These are phyloP conservation scores for Tricholoma furcatifolium DNA, from an alignment of 768 basidiomycete genomes.

Conservation along the genomic window DNA sequence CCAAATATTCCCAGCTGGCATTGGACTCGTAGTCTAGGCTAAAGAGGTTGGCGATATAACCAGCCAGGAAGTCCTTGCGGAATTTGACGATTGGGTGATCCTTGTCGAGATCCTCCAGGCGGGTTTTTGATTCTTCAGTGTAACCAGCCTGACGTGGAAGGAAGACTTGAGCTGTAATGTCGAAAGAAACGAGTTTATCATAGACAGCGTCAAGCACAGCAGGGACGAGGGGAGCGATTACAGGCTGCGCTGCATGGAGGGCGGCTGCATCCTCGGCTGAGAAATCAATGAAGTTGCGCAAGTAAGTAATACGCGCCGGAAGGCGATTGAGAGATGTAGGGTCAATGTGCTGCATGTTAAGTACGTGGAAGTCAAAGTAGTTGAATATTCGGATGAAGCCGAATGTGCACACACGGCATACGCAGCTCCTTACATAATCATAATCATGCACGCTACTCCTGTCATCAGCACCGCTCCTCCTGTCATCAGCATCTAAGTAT, in stretches of 20 bases:
- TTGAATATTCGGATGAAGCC: no score
- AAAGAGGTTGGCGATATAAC: slow-evolving; percentile 35
- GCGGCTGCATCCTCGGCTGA: slow-evolving; percentile 38
- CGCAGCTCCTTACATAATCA: no score
- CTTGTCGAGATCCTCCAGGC: slow-evolving; percentile 36
- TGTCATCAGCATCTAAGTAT: no score
- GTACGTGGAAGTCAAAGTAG: no score
- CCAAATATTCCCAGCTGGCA: slow-evolving; percentile 44
- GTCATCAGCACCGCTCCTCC: no score
- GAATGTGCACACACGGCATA: no score
- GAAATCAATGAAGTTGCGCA: slow-evolving; percentile 46
- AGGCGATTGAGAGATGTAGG: slow-evolving; percentile 29
- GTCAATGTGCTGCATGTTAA: slow-evolving; percentile 25
- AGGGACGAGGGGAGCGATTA: slow-evolving; percentile 43
- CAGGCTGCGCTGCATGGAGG: slow-evolving; percentile 37
- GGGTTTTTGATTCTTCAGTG: slow-evolving; percentile 35
- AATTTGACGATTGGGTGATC: slow-evolving; percentile 48
- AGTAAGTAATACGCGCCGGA: slow-evolving; percentile 39
- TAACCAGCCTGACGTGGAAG: slow-evolving; percentile 40
- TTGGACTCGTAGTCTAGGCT: slow-evolving; percentile 43
- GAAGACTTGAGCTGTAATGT: slow-evolving; percentile 39
- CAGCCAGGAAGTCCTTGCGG: slow-evolving; percentile 38
- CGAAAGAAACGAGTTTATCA: slow-evolving; percentile 43
- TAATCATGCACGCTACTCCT: no score
- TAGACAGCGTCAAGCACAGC: slow-evolving; percentile 44